Conservation (phyloP, 1,139 yeast species). For the Kazachstania sp. region DNA sequence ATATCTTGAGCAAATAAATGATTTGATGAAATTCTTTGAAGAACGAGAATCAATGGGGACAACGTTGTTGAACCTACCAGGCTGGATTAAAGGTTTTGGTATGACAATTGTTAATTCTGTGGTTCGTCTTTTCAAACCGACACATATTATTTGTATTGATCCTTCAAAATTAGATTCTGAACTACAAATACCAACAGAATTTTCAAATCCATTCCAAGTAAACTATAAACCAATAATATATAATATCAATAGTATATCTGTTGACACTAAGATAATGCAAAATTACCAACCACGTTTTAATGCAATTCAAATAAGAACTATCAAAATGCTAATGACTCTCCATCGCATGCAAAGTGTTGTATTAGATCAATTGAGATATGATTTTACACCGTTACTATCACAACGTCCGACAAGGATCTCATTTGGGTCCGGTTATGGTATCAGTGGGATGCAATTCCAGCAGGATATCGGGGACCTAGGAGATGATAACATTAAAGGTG, state of each 20-base stretch:
- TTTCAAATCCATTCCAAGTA: slow-evolving; percentile 14
- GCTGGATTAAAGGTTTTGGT: slow-evolving; percentile 92
- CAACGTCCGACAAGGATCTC: slow-evolving; percentile 45
- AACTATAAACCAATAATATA: slow-evolving; percentile 18
- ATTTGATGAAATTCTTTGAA: slow-evolving; percentile 36
- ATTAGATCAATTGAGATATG: slow-evolving; percentile 27
- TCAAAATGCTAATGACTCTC: slow-evolving; percentile 45
- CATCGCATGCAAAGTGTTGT: slow-evolving; percentile 34
- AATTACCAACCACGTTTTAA: slow-evolving; percentile 13
- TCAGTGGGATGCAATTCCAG: slow-evolving; percentile 2
- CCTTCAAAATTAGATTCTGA: slow-evolving; percentile 28
- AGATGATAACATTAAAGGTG: slow-evolving; percentile 35
- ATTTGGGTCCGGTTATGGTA: slow-evolving; percentile 26
- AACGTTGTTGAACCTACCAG: slow-evolving; percentile 73
- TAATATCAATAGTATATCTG: slow-evolving; percentile 2
- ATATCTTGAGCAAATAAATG: slow-evolving; percentile 42
- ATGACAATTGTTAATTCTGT: slow-evolving; percentile 51
- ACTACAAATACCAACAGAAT: slow-evolving; percentile 19
- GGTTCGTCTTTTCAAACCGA: slow-evolving; percentile 42
- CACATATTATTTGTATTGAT: slow-evolving; percentile 45
- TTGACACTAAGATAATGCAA: no score
- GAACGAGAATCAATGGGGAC: slow-evolving; percentile 32
- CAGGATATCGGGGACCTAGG: slow-evolving; percentile 31
- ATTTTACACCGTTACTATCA: slow-evolving; percentile 45
- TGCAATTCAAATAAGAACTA: slow-evolving; percentile 44